Conservation (phyloP, 306 rosid species). For the Quercus alba region DNA sequence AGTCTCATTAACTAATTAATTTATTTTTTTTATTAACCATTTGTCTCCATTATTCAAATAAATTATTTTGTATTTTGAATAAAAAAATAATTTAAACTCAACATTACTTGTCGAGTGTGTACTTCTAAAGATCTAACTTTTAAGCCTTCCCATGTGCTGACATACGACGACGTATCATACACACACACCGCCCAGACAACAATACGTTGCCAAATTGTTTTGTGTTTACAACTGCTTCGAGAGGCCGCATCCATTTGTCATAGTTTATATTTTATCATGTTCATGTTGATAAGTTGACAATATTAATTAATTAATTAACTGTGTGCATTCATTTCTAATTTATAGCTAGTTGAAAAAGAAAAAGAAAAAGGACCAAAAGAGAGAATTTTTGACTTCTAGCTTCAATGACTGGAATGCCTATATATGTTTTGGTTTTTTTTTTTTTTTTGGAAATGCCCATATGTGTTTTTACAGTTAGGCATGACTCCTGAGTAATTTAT, state of each 20-base stretch:
- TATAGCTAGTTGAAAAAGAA: too few species aligned
- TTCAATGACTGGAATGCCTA: too few species aligned
- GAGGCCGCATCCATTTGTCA: slow-evolving; percentile 21
- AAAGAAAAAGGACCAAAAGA: too few species aligned
- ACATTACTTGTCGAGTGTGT: not conserved
- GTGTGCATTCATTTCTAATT: too few species aligned
- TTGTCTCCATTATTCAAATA: not conserved
- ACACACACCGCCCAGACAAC: not conserved
- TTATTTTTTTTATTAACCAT: not conserved
- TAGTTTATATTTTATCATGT: not conserved
- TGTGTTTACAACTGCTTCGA: slow-evolving; percentile 10
- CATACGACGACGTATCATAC: not conserved
- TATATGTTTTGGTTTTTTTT: too few species aligned
- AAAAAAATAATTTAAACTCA: not conserved
- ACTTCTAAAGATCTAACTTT: not conserved
- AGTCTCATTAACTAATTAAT: not conserved
- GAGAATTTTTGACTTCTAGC: too few species aligned
- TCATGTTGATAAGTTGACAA: not conserved
- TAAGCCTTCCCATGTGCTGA: not conserved
- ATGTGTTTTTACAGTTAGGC: too few species aligned
- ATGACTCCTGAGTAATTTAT: too few species aligned
- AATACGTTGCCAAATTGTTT: not conserved
- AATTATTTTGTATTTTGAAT: not conserved
- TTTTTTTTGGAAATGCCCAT: too few species aligned
- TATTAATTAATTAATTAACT: too few species aligned